Conservation (phyloP, 108 stramenopile genomes). For the Cyclotella sp. region DNA sequence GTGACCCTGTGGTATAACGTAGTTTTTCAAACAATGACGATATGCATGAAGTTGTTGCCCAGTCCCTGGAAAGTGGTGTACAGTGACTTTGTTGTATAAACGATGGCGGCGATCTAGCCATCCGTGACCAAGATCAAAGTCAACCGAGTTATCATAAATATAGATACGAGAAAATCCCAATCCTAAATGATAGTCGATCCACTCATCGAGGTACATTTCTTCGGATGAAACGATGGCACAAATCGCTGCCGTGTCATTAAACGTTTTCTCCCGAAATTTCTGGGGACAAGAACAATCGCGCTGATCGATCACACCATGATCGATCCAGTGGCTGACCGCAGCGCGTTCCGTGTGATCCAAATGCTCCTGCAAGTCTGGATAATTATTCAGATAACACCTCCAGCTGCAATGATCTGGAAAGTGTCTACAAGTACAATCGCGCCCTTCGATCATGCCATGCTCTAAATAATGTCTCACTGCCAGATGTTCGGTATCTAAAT, state of each 20-base stretch:
- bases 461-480: background rate
- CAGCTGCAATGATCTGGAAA: constrained; percentile 11
- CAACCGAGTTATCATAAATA: constrained; percentile 57
- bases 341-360: background rate
- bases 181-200: constrained; percentile 59
- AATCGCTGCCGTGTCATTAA: constrained; percentile 7
- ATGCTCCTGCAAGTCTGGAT: background rate
- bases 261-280: constrained; percentile 7
- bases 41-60: constrained; percentile 34
- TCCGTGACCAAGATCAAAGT: constrained; percentile 35
- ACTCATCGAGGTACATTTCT: constrained; percentile 60
- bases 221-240: constrained; percentile 15
- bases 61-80: constrained; percentile 40
- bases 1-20: background rate
- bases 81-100: constrained; percentile 11
- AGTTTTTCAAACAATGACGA: constrained; percentile 26
- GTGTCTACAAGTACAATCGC: constrained; percentile 7
- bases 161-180: constrained; percentile 60
- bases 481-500: background rate
- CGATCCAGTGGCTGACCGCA: background rate
- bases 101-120: constrained; percentile 34
- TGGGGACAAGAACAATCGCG: constrained; percentile 8
- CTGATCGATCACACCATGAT: constrained; percentile 11
- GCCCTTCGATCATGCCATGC: constrained; percentile 3
- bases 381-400: constrained; percentile 10